phyloP scores from a whole-genome alignment of 2,329 filamentous ascomycete genomes.

The Camillea tinctor region DNA sequence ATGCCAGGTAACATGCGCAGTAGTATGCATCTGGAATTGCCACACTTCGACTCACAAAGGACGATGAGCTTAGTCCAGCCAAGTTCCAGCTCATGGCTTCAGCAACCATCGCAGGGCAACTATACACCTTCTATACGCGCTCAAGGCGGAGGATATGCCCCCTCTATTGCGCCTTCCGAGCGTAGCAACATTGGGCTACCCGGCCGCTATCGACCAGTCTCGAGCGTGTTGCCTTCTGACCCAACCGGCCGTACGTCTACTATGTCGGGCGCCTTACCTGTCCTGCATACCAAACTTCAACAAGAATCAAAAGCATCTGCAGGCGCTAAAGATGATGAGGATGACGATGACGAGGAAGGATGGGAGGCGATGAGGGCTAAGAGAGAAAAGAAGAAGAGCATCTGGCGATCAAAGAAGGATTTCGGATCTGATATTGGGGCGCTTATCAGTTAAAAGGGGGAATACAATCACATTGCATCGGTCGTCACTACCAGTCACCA shows the following conservation, averaged over 20 bases:
- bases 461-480: conserved; percentile 17
- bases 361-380: conserved; percentile 72
- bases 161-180: conserved; percentile 93
- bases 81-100: conserved; percentile 58
- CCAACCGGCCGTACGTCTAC: conserved; percentile 15
- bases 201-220: conserved; percentile 86
- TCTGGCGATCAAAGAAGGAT: conserved; percentile 63
- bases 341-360: conserved; percentile 66
- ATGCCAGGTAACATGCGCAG: conserved; percentile 37
- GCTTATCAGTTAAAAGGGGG: conserved; percentile 40
- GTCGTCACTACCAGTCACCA: conserved; percentile 12
- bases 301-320: conserved; percentile 40
- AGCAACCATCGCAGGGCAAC: conserved; percentile 41
- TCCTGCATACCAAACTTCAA: conserved; percentile 39
- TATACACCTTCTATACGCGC: conserved; percentile 51
- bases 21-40: conserved; percentile 45
- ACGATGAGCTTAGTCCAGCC: conserved; percentile 86
- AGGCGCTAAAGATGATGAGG: conserved; percentile 47
- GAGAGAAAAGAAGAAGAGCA: conserved; percentile 64
- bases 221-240: conserved; percentile 51
- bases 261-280: conserved; percentile 43
- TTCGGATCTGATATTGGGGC: conserved; percentile 47
- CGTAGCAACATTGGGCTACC: conserved; percentile 91
- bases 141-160: conserved; percentile 66
- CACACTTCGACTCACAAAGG: conserved; percentile 51